Percentiles rank a stretch among this genome's conserved stretches.
Evolutionary conservation across 352 stramenopile species (phyloP).

Genomic region (Phytophthora tubulina): DNA sequence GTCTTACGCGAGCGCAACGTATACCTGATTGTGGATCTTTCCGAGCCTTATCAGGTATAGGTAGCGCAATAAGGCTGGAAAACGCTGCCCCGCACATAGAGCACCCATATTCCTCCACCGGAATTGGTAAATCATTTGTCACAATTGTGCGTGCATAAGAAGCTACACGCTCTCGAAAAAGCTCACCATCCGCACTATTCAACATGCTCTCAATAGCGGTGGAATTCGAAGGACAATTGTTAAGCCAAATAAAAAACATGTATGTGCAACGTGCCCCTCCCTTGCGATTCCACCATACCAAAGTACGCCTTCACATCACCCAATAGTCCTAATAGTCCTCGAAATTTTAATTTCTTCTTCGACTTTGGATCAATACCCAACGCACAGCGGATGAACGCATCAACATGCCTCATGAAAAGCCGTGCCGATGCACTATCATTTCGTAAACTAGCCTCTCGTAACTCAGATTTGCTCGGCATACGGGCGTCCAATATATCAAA

Average conservation of each 20-base stretch:
- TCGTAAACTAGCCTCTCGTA: too few species aligned
- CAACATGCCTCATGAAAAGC: too few species aligned
- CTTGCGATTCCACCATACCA: constrained; percentile 1
- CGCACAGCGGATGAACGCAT: too few species aligned
- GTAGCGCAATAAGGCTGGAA: not conserved
- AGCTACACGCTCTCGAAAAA: too few species aligned
- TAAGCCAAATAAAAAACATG: constrained; percentile 8
- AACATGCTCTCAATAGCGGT: not conserved
- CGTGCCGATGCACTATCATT: too few species aligned
- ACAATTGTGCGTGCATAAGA: too few species aligned
- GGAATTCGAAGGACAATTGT: constrained; percentile 9
- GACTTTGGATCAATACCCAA: too few species aligned
- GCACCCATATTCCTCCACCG: not conserved
- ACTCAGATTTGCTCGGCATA: too few species aligned
- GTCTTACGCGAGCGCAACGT: too few species aligned
- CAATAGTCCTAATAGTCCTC: not conserved
- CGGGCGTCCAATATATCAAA: too few species aligned
- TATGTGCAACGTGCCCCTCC: not conserved
- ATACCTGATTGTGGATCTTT: too few species aligned
- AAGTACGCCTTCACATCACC: not conserved
- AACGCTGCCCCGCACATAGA: not conserved
- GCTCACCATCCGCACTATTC: not conserved
- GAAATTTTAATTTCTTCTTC: not conserved
- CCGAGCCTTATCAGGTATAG: not conserved
- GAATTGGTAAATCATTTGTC: not conserved